Evolutionary conservation across 805 yeast species (phyloP).

Genomic region (Hanseniaspora lindneri): DNA sequence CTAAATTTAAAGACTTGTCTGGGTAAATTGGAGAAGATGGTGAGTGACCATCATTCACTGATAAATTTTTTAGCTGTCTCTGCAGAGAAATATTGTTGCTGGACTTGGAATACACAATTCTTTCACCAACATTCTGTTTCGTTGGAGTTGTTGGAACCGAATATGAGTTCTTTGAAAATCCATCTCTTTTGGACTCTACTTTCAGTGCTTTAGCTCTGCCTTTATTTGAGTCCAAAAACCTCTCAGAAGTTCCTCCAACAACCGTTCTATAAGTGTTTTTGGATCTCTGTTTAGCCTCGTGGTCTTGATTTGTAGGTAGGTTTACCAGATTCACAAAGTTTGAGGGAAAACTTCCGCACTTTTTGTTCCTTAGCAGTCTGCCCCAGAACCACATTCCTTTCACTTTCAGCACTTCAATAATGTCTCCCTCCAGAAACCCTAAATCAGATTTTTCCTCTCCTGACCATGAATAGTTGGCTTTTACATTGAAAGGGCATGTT

Average conservation of each 20-base stretch:
- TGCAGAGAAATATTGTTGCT: neutral
- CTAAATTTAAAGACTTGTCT: conserved; percentile 7
- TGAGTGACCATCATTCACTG: neutral
- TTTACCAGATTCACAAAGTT: conserved; percentile 58
- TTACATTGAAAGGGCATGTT: conserved; percentile 57
- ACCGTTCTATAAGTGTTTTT: no score
- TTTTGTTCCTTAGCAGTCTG: conserved; percentile 59
- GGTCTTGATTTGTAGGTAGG: conserved; percentile 27
- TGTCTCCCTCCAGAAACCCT: conserved; percentile 88
- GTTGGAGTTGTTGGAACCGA: conserved; percentile 14
- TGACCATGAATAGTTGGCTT: conserved; percentile 85
- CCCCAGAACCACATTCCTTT: conserved; percentile 95
- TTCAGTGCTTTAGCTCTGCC: neutral
- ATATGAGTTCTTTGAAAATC: neutral
- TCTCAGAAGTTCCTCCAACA: no score
- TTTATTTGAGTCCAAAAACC: no score
- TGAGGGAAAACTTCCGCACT: conserved; percentile 76
- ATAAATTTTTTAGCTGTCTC: neutral
- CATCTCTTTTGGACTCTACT: neutral
- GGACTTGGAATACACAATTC: conserved; percentile 8
- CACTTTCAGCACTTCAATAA: conserved; percentile 71
- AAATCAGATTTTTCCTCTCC: conserved; percentile 82
- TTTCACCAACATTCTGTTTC: conserved; percentile 5
- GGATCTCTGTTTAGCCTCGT: conserved; percentile 14
- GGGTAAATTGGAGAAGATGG: neutral